Evolutionary conservation across 2,329 filamentous ascomycete genomes (phyloP), one percentile per base, ranked within the genome.

Genomic region (Cadophora malorum): DNA sequence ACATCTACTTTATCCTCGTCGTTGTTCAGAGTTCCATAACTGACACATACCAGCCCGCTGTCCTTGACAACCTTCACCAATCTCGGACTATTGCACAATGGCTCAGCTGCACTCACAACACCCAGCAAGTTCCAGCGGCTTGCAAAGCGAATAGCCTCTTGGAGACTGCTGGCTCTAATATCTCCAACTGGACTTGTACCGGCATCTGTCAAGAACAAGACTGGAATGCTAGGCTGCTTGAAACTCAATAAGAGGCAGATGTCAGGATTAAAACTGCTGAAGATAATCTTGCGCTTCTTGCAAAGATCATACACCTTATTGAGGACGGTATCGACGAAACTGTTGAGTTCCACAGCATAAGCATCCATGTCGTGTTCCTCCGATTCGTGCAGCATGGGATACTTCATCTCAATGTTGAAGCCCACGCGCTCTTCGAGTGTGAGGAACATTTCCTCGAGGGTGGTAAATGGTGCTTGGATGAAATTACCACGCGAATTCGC

Each of bases 341-440:
- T 93, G 80, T 98, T 98, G 74, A 98, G 86, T 81, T 99, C 96
- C 58, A 98, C 92, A 0, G 93, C 94, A 77, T 97, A 97, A 3
- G 92, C 92, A 78, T 97, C 95, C 94, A 98, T 97, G 74, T 97
- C 93, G 73, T 97, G 92, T 78, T 96, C 92, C 79, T 97, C 93
- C 67, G 89, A 93, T 83, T 99, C 96, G 78, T 95, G 91, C 52
- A 99, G 87, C 94, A 98, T 98, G 5, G 96, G 96, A 78, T 99
- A 99, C 81, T 99, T 98, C 86, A 99, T 92, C 82, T 99, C 96
- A 74, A 99, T 97, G 80, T 99, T 98, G 85, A 99, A 99, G 16
- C 96, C 94, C 25, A 97, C 91, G 16, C 88, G 85, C 70, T 91
- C 86, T 0, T 94, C 93, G 0, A 99, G 82, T 76, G 94, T 90